These are phyloP conservation scores for Vachellia collinsii DNA, from an alignment of 306 rosid genomes.

Conservation along the genomic window DNA sequence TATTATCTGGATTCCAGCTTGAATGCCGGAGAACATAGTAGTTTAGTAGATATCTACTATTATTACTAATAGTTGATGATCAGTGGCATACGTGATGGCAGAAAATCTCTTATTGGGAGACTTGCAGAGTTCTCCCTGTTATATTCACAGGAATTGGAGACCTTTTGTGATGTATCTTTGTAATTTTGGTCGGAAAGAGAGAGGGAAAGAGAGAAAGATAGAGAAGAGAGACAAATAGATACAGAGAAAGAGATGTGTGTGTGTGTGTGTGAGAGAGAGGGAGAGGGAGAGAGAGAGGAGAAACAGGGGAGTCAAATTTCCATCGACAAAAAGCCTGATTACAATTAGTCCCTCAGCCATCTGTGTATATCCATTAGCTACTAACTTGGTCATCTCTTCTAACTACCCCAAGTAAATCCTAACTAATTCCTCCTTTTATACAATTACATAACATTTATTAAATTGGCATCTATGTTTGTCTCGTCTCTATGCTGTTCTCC, in stretches of 20 bases:
- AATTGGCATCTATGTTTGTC: not conserved
- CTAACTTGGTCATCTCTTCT: not conserved
- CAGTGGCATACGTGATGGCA: constrained; percentile 22
- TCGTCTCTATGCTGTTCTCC: not conserved
- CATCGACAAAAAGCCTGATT: not conserved
- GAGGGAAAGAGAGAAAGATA: not conserved
- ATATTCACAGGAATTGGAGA: not conserved
- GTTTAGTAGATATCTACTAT: not conserved
- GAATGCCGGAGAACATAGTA: constrained; percentile 10
- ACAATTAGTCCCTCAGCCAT: not conserved
- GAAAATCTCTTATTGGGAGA: constrained; percentile 12
- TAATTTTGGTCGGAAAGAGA: not conserved
- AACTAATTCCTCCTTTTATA: not conserved
- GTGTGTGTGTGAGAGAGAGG: too few relatives aligned
- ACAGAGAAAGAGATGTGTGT: too few relatives aligned
- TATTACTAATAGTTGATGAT: constrained; percentile 2
- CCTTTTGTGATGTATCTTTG: not conserved
- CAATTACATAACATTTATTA: not conserved
- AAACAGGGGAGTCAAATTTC: not conserved
- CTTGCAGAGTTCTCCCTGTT: not conserved
- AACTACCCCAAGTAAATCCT: not conserved
- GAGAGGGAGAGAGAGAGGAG: not conserved
- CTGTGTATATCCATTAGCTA: not conserved
- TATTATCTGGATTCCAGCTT: constrained; percentile 26
- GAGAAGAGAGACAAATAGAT: not conserved